These are phyloP conservation scores for Pichia manshurica DNA, from an alignment of 805 yeast genomes.

Conservation along the genomic window DNA sequence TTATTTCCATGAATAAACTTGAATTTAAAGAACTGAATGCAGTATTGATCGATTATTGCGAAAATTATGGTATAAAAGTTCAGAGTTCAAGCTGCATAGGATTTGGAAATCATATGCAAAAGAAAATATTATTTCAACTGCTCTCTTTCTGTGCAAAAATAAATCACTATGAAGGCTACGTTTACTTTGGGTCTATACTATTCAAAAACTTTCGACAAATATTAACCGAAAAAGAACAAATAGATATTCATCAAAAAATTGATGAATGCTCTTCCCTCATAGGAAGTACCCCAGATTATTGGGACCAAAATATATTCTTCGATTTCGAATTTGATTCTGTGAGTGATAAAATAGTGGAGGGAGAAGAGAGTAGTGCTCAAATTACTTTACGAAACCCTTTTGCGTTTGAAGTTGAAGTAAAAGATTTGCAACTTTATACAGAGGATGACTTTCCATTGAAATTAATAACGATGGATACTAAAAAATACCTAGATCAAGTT, in stretches of 20 bases:
- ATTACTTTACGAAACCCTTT: slow-evolving; percentile 73
- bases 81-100: not conserved
- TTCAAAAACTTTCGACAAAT: slow-evolving; percentile 51
- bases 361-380: slow-evolving; percentile 55
- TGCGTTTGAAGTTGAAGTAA: slow-evolving; percentile 62
- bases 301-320: slow-evolving; percentile 60
- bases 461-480: slow-evolving; percentile 4
- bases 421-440: slow-evolving; percentile 37
- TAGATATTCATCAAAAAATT: slow-evolving; percentile 32
- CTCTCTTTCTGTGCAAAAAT: slow-evolving; percentile 48
- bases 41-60: slow-evolving; percentile 42
- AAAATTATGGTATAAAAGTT: slow-evolving; percentile 45
- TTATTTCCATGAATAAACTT: slow-evolving; percentile 11
- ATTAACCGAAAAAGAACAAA: slow-evolving; percentile 55
- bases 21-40: slow-evolving; percentile 15
- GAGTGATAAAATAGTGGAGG: slow-evolving; percentile 40
- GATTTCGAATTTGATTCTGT: slow-evolving; percentile 18
- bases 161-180: slow-evolving; percentile 38
- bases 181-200: slow-evolving; percentile 46
- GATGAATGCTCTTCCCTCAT: slow-evolving; percentile 20
- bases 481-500: not conserved
- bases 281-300: slow-evolving; percentile 38
- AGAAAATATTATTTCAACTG: slow-evolving; percentile 42
- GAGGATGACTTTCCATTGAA: slow-evolving; percentile 23
- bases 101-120: slow-evolving; percentile 20